Percentiles rank a stretch among this genome's conserved stretches.
These are phyloP conservation scores for Colletotrichum destructivum DNA, from an alignment of 2,329 filamentous ascomycete species.

Conservation along the genomic window DNA sequence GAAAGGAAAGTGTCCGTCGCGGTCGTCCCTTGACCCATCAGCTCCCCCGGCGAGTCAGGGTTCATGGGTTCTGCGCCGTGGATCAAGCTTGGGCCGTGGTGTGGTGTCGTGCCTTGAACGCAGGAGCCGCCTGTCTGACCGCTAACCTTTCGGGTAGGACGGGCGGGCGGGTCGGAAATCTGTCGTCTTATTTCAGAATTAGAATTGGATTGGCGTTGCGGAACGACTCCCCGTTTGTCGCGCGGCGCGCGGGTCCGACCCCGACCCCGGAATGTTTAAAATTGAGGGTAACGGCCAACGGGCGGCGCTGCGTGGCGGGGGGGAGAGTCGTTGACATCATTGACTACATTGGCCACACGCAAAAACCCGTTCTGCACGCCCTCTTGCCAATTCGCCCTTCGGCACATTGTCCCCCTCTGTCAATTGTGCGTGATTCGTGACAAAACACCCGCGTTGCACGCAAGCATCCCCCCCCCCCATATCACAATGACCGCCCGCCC, in stretches of 20 bases:
- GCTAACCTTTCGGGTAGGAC: slow-evolving; percentile 11
- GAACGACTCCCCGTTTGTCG: slow-evolving; percentile 7
- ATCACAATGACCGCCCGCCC: slow-evolving; percentile 28
- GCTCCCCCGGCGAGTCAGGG: slow-evolving; percentile 21
- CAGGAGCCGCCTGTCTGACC: background rate
- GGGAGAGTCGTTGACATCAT: slow-evolving; percentile 46
- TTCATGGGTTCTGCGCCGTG: slow-evolving; percentile 21
- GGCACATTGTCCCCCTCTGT: background rate
- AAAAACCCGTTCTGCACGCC: background rate
- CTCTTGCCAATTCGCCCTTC: background rate
- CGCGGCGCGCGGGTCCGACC: slow-evolving; percentile 1
- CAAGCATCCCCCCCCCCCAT: background rate
- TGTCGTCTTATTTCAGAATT: background rate
- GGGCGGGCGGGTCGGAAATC: slow-evolving; percentile 10
- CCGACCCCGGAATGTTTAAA: background rate
- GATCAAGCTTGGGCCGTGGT: background rate
- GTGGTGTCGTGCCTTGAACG: background rate
- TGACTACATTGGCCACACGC: slow-evolving; percentile 54
- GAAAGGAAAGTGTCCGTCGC: background rate
- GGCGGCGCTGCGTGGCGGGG: slow-evolving; percentile 9
- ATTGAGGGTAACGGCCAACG: background rate
- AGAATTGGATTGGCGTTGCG: background rate
- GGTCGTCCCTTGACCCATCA: background rate
- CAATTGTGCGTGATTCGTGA: background rate
- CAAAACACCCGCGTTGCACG: slow-evolving; percentile 1